These are phyloP conservation scores for Tuber borchii DNA, from an alignment of 495 filamentous ascomycete species.

Conservation along the genomic window DNA sequence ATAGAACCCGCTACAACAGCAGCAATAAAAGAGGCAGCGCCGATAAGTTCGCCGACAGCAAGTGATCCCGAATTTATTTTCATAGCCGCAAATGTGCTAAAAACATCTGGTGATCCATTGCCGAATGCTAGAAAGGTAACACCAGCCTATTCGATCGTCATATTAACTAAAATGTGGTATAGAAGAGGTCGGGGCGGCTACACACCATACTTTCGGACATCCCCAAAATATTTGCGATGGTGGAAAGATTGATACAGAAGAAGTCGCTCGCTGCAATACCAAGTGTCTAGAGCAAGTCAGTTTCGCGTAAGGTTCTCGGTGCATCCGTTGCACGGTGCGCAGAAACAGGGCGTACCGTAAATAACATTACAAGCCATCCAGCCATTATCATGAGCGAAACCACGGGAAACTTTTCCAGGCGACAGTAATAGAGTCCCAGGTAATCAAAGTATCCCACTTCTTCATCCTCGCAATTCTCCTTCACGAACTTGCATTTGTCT, in stretches of 20 bases:
- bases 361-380: constrained; percentile 81
- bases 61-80: constrained; percentile 89
- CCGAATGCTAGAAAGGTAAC: constrained; percentile 97
- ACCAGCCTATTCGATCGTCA: constrained; percentile 52
- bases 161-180: neutral
- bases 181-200: neutral
- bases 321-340: neutral
- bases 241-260: constrained; percentile 93
- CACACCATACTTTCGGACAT: constrained; percentile 78
- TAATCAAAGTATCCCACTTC: constrained; percentile 87
- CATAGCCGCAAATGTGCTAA: constrained; percentile 98
- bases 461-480: constrained; percentile 74
- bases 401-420: constrained; percentile 59
- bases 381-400: constrained; percentile 71
- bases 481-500: constrained; percentile 83
- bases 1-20: constrained; percentile 97
- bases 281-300: constrained; percentile 55
- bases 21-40: constrained; percentile 92
- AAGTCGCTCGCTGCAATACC: constrained; percentile 99
- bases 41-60: constrained; percentile 91
- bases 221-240: constrained; percentile 76
- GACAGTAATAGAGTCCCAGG: constrained; percentile 86
- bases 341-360: constrained; percentile 49
- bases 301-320: neutral
- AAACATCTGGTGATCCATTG: constrained; percentile 98